Evolutionary conservation across 2,329 filamentous ascomycete species (phyloP).

Genomic region (Westerdykella ornata): DNA sequence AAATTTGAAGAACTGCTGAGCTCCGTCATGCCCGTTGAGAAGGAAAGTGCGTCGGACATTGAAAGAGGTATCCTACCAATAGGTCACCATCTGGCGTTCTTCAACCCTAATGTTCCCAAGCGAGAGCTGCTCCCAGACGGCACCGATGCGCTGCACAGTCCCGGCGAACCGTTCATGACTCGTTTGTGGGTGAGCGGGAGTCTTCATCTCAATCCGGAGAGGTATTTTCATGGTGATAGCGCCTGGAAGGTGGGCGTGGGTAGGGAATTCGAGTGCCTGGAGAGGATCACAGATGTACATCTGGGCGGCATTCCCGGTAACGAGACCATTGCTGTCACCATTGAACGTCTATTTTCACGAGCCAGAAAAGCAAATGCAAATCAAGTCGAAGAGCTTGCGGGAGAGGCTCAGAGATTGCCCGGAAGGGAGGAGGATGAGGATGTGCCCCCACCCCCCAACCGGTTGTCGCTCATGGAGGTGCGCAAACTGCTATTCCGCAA

Average conservation of each 20-base stretch:
- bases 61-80: conserved; percentile 44
- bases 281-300: conserved; percentile 43
- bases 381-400: conserved; percentile 12
- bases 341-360: conserved; percentile 48
- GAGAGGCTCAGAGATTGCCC: not conserved
- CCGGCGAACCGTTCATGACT: conserved; percentile 62
- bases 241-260: conserved; percentile 18
- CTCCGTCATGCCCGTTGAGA: conserved; percentile 17
- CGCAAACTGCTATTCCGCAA: conserved; percentile 60
- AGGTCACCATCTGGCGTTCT: conserved; percentile 81
- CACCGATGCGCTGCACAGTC: conserved; percentile 72
- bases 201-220: conserved; percentile 47
- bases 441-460: no score
- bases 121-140: conserved; percentile 69
- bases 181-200: conserved; percentile 87
- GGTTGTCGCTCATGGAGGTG: conserved; percentile 47
- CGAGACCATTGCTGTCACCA: conserved; percentile 53
- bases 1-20: conserved; percentile 51
- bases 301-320: conserved; percentile 46
- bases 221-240: conserved; percentile 4
- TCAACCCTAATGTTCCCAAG: conserved; percentile 61
- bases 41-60: not conserved
- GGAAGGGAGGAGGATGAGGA: not conserved
- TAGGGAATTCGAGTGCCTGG: conserved; percentile 34
- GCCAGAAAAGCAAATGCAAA: not conserved